These are phyloP conservation scores for Microsporum ferrugineum DNA, from an alignment of 2,329 filamentous ascomycete genomes.

Conservation along the genomic window DNA sequence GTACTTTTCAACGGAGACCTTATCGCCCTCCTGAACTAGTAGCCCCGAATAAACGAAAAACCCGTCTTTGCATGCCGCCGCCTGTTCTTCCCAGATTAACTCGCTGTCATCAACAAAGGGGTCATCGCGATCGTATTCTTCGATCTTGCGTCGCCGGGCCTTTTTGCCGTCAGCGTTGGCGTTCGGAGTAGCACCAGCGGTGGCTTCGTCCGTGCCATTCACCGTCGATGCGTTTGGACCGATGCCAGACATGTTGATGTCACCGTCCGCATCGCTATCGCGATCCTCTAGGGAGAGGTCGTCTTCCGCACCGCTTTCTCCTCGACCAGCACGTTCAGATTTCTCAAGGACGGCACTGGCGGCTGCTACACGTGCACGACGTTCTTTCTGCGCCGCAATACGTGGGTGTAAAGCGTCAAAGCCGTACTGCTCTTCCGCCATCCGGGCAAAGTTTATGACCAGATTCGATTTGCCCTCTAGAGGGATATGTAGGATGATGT, in stretches of 20 bases:
- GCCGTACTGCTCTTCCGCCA: slow-evolving; percentile 88
- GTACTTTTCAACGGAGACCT: slow-evolving; percentile 54
- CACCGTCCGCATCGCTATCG: slow-evolving; percentile 44
- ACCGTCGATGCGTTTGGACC: slow-evolving; percentile 29
- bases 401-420: slow-evolving; percentile 89
- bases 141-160: slow-evolving; percentile 55
- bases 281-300: slow-evolving; percentile 83
- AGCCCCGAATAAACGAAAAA: slow-evolving; percentile 98
- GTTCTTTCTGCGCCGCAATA: slow-evolving; percentile 75
- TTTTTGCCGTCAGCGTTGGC: slow-evolving; percentile 51
- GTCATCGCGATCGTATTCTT: slow-evolving; percentile 57
- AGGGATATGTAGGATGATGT: slow-evolving; percentile 72
- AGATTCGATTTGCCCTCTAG: slow-evolving; percentile 75
- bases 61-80: slow-evolving; percentile 84
- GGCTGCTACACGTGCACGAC: slow-evolving; percentile 76
- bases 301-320: slow-evolving; percentile 66
- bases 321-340: slow-evolving; percentile 56
- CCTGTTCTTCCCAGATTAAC: slow-evolving; percentile 87
- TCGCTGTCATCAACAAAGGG: slow-evolving; percentile 82
- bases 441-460: slow-evolving; percentile 86
- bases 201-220: slow-evolving; percentile 40
- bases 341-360: slow-evolving; percentile 77
- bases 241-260: slow-evolving; percentile 31
- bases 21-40: slow-evolving; percentile 75
- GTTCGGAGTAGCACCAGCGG: slow-evolving; percentile 23